These are phyloP conservation scores for Ormosia emarginata DNA, from an alignment of 306 rosid genomes.

Conservation along the genomic window DNA sequence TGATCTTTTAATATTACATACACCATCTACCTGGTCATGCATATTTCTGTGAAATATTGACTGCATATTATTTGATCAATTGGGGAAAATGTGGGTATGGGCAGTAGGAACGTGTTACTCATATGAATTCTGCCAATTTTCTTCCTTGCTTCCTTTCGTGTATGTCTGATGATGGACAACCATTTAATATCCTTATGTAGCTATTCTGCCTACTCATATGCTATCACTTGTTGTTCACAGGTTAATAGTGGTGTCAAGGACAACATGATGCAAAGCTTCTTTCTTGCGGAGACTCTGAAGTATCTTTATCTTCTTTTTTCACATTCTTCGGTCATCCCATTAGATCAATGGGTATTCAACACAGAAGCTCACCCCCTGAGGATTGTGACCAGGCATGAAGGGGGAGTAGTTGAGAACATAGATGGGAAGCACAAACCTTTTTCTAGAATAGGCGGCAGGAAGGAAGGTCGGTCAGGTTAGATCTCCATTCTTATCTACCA, in stretches of 20 bases:
- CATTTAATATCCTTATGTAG: not conserved
- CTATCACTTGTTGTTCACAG: slow-evolving; percentile 42
- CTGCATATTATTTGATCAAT: not conserved
- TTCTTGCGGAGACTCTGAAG: slow-evolving; percentile 96
- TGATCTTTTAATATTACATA: not conserved
- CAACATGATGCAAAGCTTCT: slow-evolving; percentile 97
- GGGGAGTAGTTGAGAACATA: slow-evolving; percentile 21
- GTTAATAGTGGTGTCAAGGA: slow-evolving; percentile 89
- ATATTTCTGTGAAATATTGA: not conserved
- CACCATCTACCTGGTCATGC: not conserved
- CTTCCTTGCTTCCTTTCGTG: slow-evolving; percentile 2
- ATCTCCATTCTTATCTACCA: not conserved
- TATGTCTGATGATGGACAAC: not conserved
- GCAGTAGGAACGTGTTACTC: not conserved
- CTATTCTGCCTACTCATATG: not conserved
- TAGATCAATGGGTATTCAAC: slow-evolving; percentile 97
- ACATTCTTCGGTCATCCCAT: slow-evolving; percentile 80
- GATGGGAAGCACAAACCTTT: slow-evolving; percentile 38
- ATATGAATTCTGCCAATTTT: not conserved
- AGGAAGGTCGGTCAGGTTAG: slow-evolving; percentile 68
- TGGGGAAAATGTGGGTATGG: not conserved
- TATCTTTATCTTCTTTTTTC: slow-evolving; percentile 95
- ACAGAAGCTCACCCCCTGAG: slow-evolving; percentile 94
- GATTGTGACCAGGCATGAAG: slow-evolving; percentile 56
- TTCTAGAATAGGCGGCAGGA: slow-evolving; percentile 62